Percentiles rank a stretch among this genome's conserved stretches.
phyloP scores from a whole-genome alignment of 345 rosid genomes.

The Excoecaria agallocha region DNA sequence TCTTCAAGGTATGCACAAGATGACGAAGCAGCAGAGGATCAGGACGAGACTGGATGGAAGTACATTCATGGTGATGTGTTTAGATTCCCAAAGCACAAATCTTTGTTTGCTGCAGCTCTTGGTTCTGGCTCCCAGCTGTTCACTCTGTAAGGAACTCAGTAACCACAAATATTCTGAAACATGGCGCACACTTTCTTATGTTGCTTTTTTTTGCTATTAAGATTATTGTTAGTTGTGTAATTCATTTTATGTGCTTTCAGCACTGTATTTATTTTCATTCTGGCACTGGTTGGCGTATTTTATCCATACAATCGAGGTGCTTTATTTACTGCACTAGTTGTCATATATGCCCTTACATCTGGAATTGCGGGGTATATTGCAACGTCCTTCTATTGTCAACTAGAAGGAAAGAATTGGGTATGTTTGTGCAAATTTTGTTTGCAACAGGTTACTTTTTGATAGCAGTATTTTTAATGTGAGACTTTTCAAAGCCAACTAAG shows the following conservation, averaged over 20 bases:
- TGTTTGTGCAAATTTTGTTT: background rate
- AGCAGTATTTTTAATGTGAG: too few species aligned
- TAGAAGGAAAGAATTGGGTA: constrained; percentile 34
- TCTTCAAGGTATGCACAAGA: constrained; percentile 47
- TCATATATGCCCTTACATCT: constrained; percentile 31
- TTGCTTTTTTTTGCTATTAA: background rate
- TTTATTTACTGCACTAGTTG: constrained; percentile 30
- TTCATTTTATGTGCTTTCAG: constrained; percentile 10
- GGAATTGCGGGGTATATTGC: constrained; percentile 33
- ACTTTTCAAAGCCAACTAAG: background rate
- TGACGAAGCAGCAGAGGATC: constrained; percentile 80
- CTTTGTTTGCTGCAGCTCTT: constrained; percentile 70
- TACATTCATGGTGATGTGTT: constrained; percentile 83
- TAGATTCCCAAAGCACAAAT: constrained; percentile 66
- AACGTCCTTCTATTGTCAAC: constrained; percentile 29
- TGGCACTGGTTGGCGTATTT: constrained; percentile 30
- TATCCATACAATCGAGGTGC: constrained; percentile 35
- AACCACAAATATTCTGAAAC: background rate
- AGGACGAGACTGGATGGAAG: constrained; percentile 91
- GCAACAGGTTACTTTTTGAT: background rate
- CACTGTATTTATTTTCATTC: constrained; percentile 25
- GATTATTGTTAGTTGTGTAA: too few species aligned
- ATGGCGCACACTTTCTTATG: background rate
- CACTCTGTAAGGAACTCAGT: constrained; percentile 47
- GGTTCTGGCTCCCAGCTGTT: constrained; percentile 79